Percentiles rank a stretch among this genome's conserved stretches.
Evolutionary conservation across 2,329 filamentous ascomycete species (phyloP).

Genomic region (Aspergillus sp.): DNA sequence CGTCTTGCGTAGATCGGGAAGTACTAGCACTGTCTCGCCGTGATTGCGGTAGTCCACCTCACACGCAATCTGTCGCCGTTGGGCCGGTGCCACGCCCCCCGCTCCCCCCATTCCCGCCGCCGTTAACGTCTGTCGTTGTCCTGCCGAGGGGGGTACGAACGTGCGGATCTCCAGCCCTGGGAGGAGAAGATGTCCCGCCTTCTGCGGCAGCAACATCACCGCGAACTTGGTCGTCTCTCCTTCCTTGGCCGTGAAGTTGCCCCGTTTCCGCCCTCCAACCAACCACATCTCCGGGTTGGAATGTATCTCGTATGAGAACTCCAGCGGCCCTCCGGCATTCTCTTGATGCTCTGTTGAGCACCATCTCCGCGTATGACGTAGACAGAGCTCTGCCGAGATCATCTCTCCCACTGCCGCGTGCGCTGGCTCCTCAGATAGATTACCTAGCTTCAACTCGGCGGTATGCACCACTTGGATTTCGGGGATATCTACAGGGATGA

Average conservation of each 20-base stretch:
- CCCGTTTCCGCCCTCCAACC: constrained; percentile 73
- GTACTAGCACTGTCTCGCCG: constrained; percentile 70
- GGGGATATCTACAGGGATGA: constrained; percentile 87
- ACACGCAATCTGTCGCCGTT: constrained; percentile 47
- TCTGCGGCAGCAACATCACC: constrained; percentile 73
- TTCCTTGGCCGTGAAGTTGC: constrained; percentile 59
- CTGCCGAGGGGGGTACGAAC: constrained; percentile 44
- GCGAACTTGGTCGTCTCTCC: constrained; percentile 52
- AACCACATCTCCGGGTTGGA: constrained; percentile 75
- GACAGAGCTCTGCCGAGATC: constrained; percentile 42
- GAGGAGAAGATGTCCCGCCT: constrained; percentile 70
- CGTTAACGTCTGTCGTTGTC: constrained; percentile 14
- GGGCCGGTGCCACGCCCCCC: constrained; percentile 11
- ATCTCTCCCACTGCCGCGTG: constrained; percentile 44
- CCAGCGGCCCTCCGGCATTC: constrained; percentile 48
- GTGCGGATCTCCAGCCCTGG: constrained; percentile 72
- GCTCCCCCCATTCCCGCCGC: constrained; percentile 8
- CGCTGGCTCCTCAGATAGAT: constrained; percentile 20
- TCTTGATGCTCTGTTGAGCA: constrained; percentile 26
- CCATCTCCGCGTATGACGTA: constrained; percentile 56
- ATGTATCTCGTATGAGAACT: constrained; percentile 80
- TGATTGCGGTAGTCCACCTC: constrained; percentile 79
- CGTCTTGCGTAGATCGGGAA: constrained; percentile 65
- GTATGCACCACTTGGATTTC: constrained; percentile 79
- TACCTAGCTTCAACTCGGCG: constrained; percentile 42